Percentiles rank a stretch among this genome's conserved stretches.
Conservation (phyloP, 176 grass and related monocot genomes). For the Coix lacrymajobi region DNA sequence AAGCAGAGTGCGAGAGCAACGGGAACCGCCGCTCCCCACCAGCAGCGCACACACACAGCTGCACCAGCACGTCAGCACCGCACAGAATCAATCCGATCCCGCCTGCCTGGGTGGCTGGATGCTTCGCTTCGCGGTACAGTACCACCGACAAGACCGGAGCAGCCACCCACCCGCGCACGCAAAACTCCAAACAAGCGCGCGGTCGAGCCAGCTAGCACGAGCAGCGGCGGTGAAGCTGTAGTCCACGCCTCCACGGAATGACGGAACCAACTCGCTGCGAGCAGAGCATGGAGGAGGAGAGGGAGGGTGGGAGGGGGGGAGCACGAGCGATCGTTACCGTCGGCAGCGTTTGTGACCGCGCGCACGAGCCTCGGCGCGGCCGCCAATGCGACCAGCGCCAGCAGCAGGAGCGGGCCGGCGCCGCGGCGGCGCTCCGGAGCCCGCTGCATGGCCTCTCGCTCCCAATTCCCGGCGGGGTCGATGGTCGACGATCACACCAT, state of each 20-base stretch:
- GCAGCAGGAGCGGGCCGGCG: background rate
- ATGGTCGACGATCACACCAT: slow-evolving; percentile 27
- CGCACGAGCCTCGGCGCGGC: slow-evolving; percentile 18
- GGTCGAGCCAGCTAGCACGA: background rate
- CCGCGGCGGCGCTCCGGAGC: background rate
- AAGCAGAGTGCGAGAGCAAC: background rate
- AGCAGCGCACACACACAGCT: background rate
- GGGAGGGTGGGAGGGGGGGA: too few relatives aligned
- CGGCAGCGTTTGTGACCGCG: slow-evolving; percentile 33
- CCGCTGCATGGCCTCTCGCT: background rate
- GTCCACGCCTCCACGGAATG: too few relatives aligned
- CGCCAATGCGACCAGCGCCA: slow-evolving; percentile 17
- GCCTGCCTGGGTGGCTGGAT: background rate
- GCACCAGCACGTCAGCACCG: background rate
- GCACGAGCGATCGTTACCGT: slow-evolving; percentile 7
- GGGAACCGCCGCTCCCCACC: background rate
- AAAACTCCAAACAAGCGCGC: background rate
- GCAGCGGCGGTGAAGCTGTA: background rate
- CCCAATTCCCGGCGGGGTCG: background rate
- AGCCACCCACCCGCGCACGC: background rate
- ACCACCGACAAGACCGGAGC: background rate
- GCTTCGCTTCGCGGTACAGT: background rate
- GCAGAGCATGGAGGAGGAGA: too few relatives aligned
- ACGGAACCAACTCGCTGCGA: too few relatives aligned
- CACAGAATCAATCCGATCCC: slow-evolving; percentile 23